Conservation (phyloP, 2,329 filamentous ascomycete species). For the Ilyonectria robusta region DNA sequence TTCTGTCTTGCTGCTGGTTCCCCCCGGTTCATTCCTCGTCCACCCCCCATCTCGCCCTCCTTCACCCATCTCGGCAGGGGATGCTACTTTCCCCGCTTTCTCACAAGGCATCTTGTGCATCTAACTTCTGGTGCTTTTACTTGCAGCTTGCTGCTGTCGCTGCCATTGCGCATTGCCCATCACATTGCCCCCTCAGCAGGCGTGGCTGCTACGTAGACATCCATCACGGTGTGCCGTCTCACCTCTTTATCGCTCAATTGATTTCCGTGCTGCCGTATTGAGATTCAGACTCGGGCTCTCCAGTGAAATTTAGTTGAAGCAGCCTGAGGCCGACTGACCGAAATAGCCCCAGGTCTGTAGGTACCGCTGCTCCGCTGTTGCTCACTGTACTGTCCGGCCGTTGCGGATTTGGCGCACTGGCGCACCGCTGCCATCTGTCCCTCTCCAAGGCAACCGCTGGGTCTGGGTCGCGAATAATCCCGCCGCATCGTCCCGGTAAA, state of each 20-base stretch:
- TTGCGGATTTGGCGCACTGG: slow-evolving; percentile 10
- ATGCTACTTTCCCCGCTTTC: slow-evolving; percentile 45
- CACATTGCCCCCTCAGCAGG: background rate
- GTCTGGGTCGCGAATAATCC: slow-evolving; percentile 46
- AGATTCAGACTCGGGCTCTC: slow-evolving; percentile 7
- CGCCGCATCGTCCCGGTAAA: slow-evolving; percentile 47
- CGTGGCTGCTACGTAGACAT: background rate
- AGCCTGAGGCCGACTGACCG: slow-evolving; percentile 5
- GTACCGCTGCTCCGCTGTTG: slow-evolving; percentile 17
- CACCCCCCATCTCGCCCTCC: slow-evolving; percentile 12
- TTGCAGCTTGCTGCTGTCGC: background rate
- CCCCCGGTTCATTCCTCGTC: slow-evolving; percentile 3
- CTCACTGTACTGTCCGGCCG: slow-evolving; percentile 5
- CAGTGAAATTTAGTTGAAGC: background rate
- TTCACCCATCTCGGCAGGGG: slow-evolving; percentile 30
- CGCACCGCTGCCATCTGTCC: background rate
- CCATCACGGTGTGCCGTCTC: background rate
- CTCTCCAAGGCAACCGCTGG: slow-evolving; percentile 33
- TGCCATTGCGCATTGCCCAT: background rate
- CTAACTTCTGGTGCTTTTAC: background rate
- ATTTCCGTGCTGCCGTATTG: slow-evolving; percentile 2
- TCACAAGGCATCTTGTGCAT: slow-evolving; percentile 7
- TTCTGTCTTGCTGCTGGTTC: background rate
- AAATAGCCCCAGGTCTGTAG: background rate
- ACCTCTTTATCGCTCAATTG: slow-evolving; percentile 7